Base-by-base conservation (phyloP, 2,329 filamentous ascomycete genomes). In the Fusarium torulosum region DNA sequence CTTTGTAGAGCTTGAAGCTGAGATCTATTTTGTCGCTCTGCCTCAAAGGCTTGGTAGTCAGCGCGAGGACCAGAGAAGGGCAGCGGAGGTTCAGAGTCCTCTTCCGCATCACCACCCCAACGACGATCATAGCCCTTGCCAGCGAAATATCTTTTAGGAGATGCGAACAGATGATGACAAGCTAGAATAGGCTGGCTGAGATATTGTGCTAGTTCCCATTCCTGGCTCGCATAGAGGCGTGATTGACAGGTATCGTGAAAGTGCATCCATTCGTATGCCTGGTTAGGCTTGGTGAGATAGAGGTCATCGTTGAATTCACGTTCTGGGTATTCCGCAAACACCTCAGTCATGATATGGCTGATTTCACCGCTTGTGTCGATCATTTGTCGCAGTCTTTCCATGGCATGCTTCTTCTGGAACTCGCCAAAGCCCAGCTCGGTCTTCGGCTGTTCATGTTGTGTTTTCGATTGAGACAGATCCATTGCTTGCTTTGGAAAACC, bases 241-340 rank as follows among this genome's bases (percentile, higher is more conserved):
- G 90, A 89, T 23, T 93, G 93, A 66, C 97, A 89, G 1, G 84
- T 83, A 73, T 98, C 96, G 78, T 97, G 92, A 79, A 99, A 98
- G 77, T 96, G 85, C 55, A 99, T 86, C 96, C 96, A 99, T 74
- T 97, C 95, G 77, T 97, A 97, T 1, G 93, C 93, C 76, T 86
- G 82, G 69, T 91, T 89, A 0, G 96, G 96, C 75, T 99, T 99
- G 33, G 90, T 92, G 31, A 99, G 88, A 70, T 93, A 91, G 1
- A 90, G 91, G 78, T 99, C 96, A 76, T 99, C 96, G 80, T 97
- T 96, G 79, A 91, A 99, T 20, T 94, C 90, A 71, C 94, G 92
- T 41, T 88, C 89, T 0, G 95, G 94, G 77, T 97, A 99, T 69
- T 91, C 87, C 21, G 91, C 84, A 75, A 97, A 97, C 72, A 96